Percentiles rank a stretch among this genome's conserved stretches.
phyloP scores from a whole-genome alignment of 2,329 filamentous ascomycete species.

The Cadophora gregata region DNA sequence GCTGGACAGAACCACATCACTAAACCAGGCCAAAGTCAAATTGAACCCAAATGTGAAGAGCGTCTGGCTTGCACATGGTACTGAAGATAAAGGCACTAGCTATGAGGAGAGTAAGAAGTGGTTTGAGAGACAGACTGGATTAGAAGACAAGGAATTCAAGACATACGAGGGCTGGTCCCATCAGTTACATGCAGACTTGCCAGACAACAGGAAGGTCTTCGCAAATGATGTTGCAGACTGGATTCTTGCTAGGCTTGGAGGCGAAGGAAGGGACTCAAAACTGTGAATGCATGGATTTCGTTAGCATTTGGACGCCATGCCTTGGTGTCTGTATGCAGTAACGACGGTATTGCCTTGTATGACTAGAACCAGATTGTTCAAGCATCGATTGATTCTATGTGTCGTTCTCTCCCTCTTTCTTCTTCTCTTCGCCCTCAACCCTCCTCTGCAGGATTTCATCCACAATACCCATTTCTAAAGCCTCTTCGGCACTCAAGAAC shows the following conservation, averaged over 20 bases:
- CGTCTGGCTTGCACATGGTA: constrained; percentile 79
- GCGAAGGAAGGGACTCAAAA: constrained; percentile 25
- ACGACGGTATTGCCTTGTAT: neutral
- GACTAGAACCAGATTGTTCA: constrained; percentile 5
- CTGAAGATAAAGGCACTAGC: constrained; percentile 72
- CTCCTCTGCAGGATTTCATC: constrained; percentile 83
- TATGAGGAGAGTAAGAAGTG: constrained; percentile 69
- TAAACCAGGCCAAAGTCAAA: constrained; percentile 61
- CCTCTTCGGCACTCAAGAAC: constrained; percentile 89
- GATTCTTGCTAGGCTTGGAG: constrained; percentile 58
- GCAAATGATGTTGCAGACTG: constrained; percentile 67
- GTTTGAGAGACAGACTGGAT: constrained; percentile 58
- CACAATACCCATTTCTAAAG: constrained; percentile 86
- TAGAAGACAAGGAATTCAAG: constrained; percentile 74
- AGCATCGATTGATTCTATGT: constrained; percentile 19
- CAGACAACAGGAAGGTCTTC: constrained; percentile 47
- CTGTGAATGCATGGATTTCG: constrained; percentile 22
- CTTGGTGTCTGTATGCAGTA: neutral
- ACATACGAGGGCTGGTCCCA: constrained; percentile 81
- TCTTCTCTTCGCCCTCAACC: constrained; percentile 37
- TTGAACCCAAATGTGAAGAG: constrained; percentile 62
- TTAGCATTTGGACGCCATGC: neutral
- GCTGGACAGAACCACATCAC: constrained; percentile 71
- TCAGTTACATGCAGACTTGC: constrained; percentile 67
- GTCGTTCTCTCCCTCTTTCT: constrained; percentile 22